A percentile compares a stretch with the other conserved stretches of the same genome.
phyloP scores from a whole-genome alignment of 345 rosid genomes.

The Eucalyptus cloeziana region DNA sequence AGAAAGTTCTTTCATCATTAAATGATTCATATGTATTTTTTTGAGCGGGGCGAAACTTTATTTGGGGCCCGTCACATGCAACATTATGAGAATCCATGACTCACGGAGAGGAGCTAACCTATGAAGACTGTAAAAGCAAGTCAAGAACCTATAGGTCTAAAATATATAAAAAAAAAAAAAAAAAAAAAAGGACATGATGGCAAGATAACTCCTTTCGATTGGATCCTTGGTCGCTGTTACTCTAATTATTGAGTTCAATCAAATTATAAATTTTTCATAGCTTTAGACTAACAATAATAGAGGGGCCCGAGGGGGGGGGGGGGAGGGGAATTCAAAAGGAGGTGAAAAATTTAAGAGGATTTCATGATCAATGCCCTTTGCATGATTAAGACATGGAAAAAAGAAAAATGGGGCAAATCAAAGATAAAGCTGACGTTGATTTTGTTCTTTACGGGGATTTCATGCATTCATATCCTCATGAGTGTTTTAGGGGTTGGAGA shows the following conservation, averaged over 20 bases:
- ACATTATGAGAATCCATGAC: background rate
- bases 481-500: background rate
- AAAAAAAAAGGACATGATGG: background rate
- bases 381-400: too few relatives aligned
- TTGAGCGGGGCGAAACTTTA: background rate
- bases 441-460: too few relatives aligned
- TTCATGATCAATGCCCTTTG: too few relatives aligned
- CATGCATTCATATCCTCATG: background rate
- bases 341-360: background rate
- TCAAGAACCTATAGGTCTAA: background rate
- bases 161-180: background rate
- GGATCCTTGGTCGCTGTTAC: background rate
- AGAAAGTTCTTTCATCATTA: too few relatives aligned
- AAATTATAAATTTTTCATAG: too few relatives aligned
- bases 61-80: background rate
- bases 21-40: too few relatives aligned
- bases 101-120: background rate
- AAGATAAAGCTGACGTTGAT: too few relatives aligned
- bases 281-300: too few relatives aligned
- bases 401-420: background rate
- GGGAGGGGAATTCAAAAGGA: background rate
- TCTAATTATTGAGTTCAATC: too few relatives aligned
- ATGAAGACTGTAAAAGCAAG: background rate
- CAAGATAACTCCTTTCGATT: background rate
- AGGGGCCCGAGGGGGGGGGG: background rate